Conservation (phyloP, 1,284 basidiomycete genomes). For the Lentinus polychrous region DNA sequence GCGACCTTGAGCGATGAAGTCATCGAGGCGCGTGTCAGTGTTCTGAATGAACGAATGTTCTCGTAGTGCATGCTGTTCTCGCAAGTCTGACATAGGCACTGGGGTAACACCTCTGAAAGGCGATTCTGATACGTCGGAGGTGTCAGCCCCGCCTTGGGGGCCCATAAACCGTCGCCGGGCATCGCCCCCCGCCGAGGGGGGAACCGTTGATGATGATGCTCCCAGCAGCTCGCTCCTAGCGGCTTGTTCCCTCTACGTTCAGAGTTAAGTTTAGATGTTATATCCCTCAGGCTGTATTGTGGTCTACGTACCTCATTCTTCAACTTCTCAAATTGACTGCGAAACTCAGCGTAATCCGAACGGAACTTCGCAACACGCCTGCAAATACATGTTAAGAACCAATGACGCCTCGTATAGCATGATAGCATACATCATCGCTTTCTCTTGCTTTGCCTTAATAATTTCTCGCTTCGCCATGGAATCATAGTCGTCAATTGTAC, state of each 20-base stretch:
- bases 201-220: slow-evolving; percentile 38
- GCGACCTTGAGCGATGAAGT: slow-evolving; percentile 85
- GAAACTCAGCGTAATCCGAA: slow-evolving; percentile 66
- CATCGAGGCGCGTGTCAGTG: slow-evolving; percentile 76
- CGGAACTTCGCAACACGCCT: slow-evolving; percentile 84
- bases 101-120: slow-evolving; percentile 62
- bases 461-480: slow-evolving; percentile 93
- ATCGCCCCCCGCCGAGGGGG: slow-evolving; percentile 42
- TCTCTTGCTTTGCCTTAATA: slow-evolving; percentile 90
- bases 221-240: slow-evolving; percentile 57
- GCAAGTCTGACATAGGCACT: slow-evolving; percentile 43
- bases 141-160: slow-evolving; percentile 35
- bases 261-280: neutral
- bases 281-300: neutral
- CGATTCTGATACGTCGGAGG: slow-evolving; percentile 52
- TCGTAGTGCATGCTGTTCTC: slow-evolving; percentile 73
- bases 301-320: slow-evolving; percentile 42
- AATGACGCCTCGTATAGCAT: neutral
- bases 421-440: slow-evolving; percentile 74
- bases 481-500: slow-evolving; percentile 94
- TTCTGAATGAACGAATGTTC: slow-evolving; percentile 86
- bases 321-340: slow-evolving; percentile 61
- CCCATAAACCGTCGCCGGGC: slow-evolving; percentile 51
- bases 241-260: slow-evolving; percentile 42
- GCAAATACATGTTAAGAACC: neutral